Percentiles rank a stretch among this genome's conserved stretches.
Conservation (phyloP, 257 asterid genomes). For the Anisodus tanguticus region DNA sequence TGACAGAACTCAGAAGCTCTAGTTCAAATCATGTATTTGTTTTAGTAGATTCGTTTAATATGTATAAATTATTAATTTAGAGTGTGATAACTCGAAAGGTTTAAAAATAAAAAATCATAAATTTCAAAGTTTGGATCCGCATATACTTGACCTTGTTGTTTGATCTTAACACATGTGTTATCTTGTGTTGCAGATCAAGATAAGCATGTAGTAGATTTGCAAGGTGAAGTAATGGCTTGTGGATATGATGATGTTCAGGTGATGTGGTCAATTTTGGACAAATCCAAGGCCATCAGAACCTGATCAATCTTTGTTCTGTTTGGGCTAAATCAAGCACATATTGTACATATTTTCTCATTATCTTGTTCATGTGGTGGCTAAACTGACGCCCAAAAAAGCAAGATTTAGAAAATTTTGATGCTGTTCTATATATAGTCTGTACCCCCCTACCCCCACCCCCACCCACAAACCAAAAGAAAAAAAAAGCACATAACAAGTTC, state of each 20-base stretch:
- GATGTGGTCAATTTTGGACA: slow-evolving; percentile 91
- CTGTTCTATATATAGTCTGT: not conserved
- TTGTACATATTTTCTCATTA: slow-evolving; percentile 23
- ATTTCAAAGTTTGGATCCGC: not conserved
- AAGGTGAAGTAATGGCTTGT: slow-evolving; percentile 88
- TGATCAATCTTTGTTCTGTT: slow-evolving; percentile 35
- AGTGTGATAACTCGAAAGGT: not conserved
- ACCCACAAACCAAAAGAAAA: too few relatives aligned
- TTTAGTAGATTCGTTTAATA: not conserved
- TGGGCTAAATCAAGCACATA: slow-evolving; percentile 11
- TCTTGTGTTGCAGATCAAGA: not conserved
- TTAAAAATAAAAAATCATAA: not conserved
- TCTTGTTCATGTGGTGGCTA: slow-evolving; percentile 26
- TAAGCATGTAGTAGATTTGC: slow-evolving; percentile 54
- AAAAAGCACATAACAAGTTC: not conserved
- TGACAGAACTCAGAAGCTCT: not conserved
- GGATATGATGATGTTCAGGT: slow-evolving; percentile 84
- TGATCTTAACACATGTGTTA: not conserved
- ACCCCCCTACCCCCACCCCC: not conserved
- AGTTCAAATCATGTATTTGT: not conserved
- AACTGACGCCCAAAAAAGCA: slow-evolving; percentile 25
- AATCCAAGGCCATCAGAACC: slow-evolving; percentile 54
- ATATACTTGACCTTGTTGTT: not conserved
- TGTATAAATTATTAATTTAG: not conserved
- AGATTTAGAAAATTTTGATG: slow-evolving; percentile 25